Base-by-base conservation (phyloP, 2,329 filamentous ascomycete genomes). In the Corinectria fuckeliana region DNA sequence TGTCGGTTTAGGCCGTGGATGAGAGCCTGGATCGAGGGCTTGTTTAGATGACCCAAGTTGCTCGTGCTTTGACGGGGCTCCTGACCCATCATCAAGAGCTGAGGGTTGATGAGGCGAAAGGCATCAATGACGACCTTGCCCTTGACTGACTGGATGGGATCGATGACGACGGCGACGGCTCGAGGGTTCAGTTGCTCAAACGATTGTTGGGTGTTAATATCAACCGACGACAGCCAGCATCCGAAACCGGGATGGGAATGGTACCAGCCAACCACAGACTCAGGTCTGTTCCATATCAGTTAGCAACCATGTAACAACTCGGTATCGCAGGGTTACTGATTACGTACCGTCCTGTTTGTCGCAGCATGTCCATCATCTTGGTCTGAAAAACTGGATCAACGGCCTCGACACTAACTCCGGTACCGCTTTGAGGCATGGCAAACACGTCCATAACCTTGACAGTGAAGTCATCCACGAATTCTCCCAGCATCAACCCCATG, bases 301-400 rank as follows among this genome's bases (percentile, higher is more conserved):
- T 63, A 71, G 63, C 45, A 18, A 26, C 9, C 26, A 38, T 44
- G 18, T 58, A 20, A 68, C 26, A 16, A 36, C 48, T 50, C 47
- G 26, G 21, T 25, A 25, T 45, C 9, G 14, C 14, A 13, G 2
- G 39, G 6, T n/a, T n/a, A 4, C 23, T 18, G 3, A 14, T 60
- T 36, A 64, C 86, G 71, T 82, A 96, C 92, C 95, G 87, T 80
- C 95, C 95, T 58, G 95, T 99, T 83, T 99, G 95, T 73, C 91
- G 86, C 76, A 99, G 83, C 95, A 99, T 98, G 76, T 99, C 95
- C 95, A 99, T 99, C 95, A 99, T 99, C 85, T 97, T 99, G 73
- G 93, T 97, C 82, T 99, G 95, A 78, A 99, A 99, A 30, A 99
- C 95, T 9, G 93, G 93, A 76, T 99, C 95, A 64, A 99, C 95